Evolutionary conservation across 306 rosid species (phyloP).

Genomic region (Benincasa hispida): DNA sequence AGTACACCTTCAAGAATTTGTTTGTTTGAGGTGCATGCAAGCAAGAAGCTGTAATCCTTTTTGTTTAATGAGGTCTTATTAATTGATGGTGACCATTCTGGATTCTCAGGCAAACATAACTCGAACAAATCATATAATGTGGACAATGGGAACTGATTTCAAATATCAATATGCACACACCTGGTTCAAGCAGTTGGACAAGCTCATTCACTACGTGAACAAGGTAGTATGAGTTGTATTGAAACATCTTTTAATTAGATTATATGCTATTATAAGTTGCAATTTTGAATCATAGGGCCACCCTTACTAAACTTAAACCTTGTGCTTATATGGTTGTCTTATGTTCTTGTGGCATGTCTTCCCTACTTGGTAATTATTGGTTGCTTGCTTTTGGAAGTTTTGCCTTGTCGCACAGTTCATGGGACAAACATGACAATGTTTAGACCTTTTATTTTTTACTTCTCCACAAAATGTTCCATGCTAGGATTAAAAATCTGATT

Average conservation of each 20-base stretch:
- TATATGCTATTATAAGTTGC: neutral
- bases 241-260: neutral
- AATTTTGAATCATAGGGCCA: neutral
- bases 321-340: neutral
- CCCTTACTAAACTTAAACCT: neutral
- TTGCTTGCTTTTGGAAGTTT: neutral
- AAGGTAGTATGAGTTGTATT: constrained; percentile 21
- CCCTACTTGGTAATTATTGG: neutral
- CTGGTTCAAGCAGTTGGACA: constrained; percentile 91
- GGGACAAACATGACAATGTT: neutral
- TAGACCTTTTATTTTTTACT: neutral
- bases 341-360: neutral
- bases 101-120: constrained; percentile 80
- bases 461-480: neutral
- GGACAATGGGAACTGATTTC: constrained; percentile 99
- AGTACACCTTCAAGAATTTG: neutral
- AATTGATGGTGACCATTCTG: constrained; percentile 17
- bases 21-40: neutral
- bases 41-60: neutral
- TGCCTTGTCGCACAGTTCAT: neutral
- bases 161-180: constrained; percentile 79
- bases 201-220: constrained; percentile 88
- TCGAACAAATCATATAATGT: constrained; percentile 90
- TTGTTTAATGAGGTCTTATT: constrained; percentile 8
- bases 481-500: neutral